Conservation (phyloP, 257 asterid genomes). For the Primulina tabacum region DNA sequence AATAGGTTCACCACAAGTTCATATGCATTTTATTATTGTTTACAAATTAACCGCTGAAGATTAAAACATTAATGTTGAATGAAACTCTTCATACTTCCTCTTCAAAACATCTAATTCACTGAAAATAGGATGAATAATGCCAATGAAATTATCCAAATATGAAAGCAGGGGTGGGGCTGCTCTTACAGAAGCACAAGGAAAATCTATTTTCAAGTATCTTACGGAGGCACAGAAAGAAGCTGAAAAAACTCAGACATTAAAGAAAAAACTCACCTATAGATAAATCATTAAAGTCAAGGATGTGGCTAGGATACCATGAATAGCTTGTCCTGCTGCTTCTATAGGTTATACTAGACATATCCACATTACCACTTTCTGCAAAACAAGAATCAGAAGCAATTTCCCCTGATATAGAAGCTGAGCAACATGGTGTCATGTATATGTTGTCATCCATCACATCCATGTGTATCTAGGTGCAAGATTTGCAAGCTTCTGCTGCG, state of each 20-base stretch:
- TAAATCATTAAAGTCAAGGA: constrained; percentile 83
- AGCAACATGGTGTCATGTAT: constrained; percentile 53
- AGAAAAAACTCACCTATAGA: constrained; percentile 63
- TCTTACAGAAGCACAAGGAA: not conserved
- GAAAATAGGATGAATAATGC: constrained; percentile 3
- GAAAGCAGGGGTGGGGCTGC: constrained; percentile 1
- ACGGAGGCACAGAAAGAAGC: not conserved
- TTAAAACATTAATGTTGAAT: too few species aligned
- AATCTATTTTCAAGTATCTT: constrained; percentile 12
- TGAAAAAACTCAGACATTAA: constrained; percentile 17
- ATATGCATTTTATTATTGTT: constrained; percentile 2
- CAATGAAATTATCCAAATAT: constrained; percentile 7
- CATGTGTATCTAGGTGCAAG: constrained; percentile 87
- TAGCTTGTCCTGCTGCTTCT: constrained; percentile 27
- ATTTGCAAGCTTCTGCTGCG: constrained; percentile 37
- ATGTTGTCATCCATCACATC: constrained; percentile 96
- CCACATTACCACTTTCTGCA: constrained; percentile 24
- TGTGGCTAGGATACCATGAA: constrained; percentile 72
- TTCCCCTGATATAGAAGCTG: constrained; percentile 36
- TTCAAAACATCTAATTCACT: not conserved
- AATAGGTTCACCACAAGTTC: not conserved
- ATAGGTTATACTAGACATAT: constrained; percentile 25
- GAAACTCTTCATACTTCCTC: not conserved
- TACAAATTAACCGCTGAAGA: not conserved
- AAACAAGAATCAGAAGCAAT: constrained; percentile 33